Base-by-base conservation (phyloP, 768 basidiomycete species). In the Multifurca ochricompacta region DNA sequence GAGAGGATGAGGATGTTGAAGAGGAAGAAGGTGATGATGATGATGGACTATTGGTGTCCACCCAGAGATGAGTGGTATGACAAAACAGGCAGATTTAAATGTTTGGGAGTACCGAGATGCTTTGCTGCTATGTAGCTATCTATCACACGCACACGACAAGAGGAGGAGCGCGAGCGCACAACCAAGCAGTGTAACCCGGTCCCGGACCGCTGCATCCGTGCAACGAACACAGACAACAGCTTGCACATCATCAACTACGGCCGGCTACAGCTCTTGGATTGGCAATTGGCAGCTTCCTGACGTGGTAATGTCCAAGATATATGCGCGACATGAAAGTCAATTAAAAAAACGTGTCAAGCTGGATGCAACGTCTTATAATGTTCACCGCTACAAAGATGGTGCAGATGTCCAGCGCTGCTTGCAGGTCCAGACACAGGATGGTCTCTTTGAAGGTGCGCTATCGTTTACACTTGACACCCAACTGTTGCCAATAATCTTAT, bases 281-380 rank as follows among this genome's bases (percentile, higher is more conserved):
- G 31, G 34, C 27, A 1, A 9, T 21, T 19, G 9, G n/a, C n/a
- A n/a, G n/a, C n/a, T 49, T 36, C 31, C 32, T 21, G 42, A 47
- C 35, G 25, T 48, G 41, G 32, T 39, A 21, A 54, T 61, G 49
- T 45, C 52, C 11, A 9, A 25, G 18, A 44, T 44, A 34, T 6
- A 35, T 39, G 44, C 42, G 37, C 39, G 47, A 36, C 34, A 37
- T 19, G 54, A 39, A 3, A 53, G 45, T 7, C 63, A 46, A 2
- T 46, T 53, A 2, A 58, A 53, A 40, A 71, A 70, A 59, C 65
- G 46, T n/a, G 42, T 51, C 35, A 71, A 65, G 44, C 13, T 45
- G 39, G 60, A 56, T 10, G 53, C 44, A 45, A 25, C 41, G n/a
- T 47, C 42, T 3, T 28, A 54, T 23, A 58, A 59, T 25, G 3